Conservation (phyloP, 2,329 filamentous ascomycete genomes). For the Cyphellophora attinorum region DNA sequence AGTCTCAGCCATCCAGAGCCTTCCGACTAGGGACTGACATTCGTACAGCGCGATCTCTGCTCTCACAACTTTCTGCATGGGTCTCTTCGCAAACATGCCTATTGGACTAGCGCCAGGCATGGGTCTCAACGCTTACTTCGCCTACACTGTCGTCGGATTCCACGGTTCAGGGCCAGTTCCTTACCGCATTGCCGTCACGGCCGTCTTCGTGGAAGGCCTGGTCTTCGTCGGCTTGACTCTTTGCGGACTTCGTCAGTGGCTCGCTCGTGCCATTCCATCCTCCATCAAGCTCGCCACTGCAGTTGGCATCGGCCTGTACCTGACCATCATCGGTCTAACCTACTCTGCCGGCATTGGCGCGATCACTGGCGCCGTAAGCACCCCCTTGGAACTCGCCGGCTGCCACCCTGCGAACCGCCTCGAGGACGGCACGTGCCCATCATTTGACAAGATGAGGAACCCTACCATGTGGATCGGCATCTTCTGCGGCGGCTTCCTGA, state of each 20-base stretch:
- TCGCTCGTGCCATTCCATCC: constrained; percentile 70
- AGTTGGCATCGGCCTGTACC: constrained; percentile 75
- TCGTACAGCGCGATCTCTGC: constrained; percentile 72
- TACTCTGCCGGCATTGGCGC: constrained; percentile 77
- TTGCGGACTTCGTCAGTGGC: constrained; percentile 76
- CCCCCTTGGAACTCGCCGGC: constrained; percentile 66
- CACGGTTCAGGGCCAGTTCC: constrained; percentile 66
- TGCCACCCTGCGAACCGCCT: constrained; percentile 46
- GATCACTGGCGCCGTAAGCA: constrained; percentile 57
- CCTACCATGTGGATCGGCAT: constrained; percentile 84
- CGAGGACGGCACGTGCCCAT: constrained; percentile 49
- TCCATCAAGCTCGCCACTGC: constrained; percentile 82
- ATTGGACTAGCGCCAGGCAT: constrained; percentile 52
- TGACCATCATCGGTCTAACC: constrained; percentile 56
- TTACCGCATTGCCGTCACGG: constrained; percentile 68
- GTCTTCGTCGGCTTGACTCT: constrained; percentile 74
- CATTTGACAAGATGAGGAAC: constrained; percentile 65
- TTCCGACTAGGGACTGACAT: no score
- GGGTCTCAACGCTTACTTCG: constrained; percentile 59
- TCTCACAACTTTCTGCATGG: constrained; percentile 73
- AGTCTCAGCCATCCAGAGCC: no score
- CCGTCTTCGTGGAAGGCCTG: constrained; percentile 81
- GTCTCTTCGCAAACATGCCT: constrained; percentile 70
- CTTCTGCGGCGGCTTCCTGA: constrained; percentile 74
- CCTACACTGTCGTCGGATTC: constrained; percentile 69